Percentiles rank a stretch among this genome's conserved stretches.
These are phyloP conservation scores for Mariannaea sp. DNA, from an alignment of 2,329 filamentous ascomycete genomes.

Conservation along the genomic window DNA sequence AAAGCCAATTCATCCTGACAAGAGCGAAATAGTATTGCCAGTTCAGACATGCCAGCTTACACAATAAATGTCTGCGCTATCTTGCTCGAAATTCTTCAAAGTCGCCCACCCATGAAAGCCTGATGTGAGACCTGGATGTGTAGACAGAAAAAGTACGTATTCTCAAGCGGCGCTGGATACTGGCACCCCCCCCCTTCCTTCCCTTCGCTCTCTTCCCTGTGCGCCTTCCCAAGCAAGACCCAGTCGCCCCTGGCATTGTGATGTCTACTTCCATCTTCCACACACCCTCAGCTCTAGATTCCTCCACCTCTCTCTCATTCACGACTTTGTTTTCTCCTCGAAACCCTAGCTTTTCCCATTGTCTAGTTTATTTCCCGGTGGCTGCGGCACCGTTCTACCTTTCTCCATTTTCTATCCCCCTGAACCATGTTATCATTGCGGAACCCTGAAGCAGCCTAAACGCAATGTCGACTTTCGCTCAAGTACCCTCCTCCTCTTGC, in stretches of 20 bases:
- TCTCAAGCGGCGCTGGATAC: slow-evolving; percentile 21
- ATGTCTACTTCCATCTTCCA: slow-evolving; percentile 26
- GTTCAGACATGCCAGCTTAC: not conserved
- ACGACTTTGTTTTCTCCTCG: slow-evolving; percentile 30
- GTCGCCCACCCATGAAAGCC: too few species aligned
- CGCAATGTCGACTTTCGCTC: slow-evolving; percentile 9
- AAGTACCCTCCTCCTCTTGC: slow-evolving; percentile 11
- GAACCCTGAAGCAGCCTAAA: slow-evolving; percentile 30
- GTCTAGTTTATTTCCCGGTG: slow-evolving; percentile 30
- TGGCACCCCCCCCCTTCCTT: slow-evolving; percentile 27
- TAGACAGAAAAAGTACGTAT: too few species aligned
- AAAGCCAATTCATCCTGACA: not conserved
- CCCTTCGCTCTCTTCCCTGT: slow-evolving; percentile 17
- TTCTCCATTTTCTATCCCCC: slow-evolving; percentile 20
- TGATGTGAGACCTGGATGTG: too few species aligned
- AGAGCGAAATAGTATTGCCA: not conserved
- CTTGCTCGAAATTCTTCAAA: too few species aligned
- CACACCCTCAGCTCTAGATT: slow-evolving; percentile 25
- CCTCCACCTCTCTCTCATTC: slow-evolving; percentile 24
- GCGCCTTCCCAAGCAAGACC: too few species aligned
- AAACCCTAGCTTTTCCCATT: slow-evolving; percentile 26
- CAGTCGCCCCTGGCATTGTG: slow-evolving; percentile 33
- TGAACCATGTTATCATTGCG: slow-evolving; percentile 28
- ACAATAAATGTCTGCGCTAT: too few species aligned
- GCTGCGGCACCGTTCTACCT: slow-evolving; percentile 29